Evolutionary conservation across 345 rosid genomes (phyloP), one percentile per base, ranked within the genome.

Genomic region (Corymbia maculata): DNA sequence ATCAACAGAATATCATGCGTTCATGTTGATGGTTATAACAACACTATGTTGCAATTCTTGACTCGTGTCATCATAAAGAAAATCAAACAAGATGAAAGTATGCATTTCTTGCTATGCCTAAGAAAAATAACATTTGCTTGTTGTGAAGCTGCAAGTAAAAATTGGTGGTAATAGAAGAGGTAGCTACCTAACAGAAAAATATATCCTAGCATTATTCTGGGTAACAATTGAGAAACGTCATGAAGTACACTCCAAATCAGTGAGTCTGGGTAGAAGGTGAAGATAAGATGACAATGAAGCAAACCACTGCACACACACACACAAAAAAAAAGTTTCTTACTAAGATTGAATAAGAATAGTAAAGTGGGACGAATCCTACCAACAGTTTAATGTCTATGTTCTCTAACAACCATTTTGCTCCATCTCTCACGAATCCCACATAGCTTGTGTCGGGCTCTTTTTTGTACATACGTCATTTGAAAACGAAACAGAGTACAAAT

Each of bases 321-420:
- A 47, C 28, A 51, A 1, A 6, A 13, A 2, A 10, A 16, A 52
- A 5, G 0, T 8, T 53, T 53, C 24, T 53, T 24, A 53, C 26
- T 53, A 21, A 53, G 26, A 53, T 53, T 19, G 59, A 26, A 51
- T 26, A 3, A 17, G 42, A 14, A 8, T 44, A 26, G 24, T 9
- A n/a, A 4, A n/a, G 5, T 2, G 64, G 50, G 21, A 59, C 30
- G 15, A 32, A 88, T 44, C 93, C 89, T 90, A 96, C 96, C 98
- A 26, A 95, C 92, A 97, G 93, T 90, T 95, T 97, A 92, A 96
- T 92, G 91, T 96, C 97, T 14, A 96, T 95, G 90, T 95, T 95
- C 51, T 96, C 95, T 32, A 94, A 95, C 94, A 97, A 90, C 97
- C 98, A 95, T 30, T 94, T 93, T 13, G 98, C 98, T 13, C 98